Evolutionary conservation across 768 basidiomycete species (phyloP).

Genomic region (Mycena alexandri): DNA sequence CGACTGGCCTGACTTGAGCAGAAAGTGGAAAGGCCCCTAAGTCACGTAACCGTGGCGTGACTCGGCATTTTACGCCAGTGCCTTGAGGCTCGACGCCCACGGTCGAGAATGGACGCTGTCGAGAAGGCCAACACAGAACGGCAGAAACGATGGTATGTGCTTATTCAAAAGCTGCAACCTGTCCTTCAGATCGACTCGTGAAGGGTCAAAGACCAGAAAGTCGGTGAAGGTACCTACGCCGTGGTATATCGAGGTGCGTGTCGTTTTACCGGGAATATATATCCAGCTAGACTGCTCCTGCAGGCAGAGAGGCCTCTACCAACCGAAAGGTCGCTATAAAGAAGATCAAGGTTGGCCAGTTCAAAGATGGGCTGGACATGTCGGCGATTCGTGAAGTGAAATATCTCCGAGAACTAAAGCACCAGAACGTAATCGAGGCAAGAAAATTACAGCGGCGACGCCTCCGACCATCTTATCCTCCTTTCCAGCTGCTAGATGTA

Average conservation of each 20-base stretch:
- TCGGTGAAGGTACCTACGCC: slow-evolving; percentile 95
- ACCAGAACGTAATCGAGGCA: slow-evolving; percentile 96
- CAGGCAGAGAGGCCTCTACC: slow-evolving; percentile 81
- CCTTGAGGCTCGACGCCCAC: not conserved
- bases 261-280: not conserved
- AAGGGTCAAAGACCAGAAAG: slow-evolving; percentile 86
- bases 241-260: slow-evolving; percentile 90
- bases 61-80: not conserved
- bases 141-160: slow-evolving; percentile 73
- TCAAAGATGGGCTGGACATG: slow-evolving; percentile 99
- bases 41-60: too few relatives aligned
- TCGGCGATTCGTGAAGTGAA: slow-evolving; percentile 98
- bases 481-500: slow-evolving; percentile 87
- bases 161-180: slow-evolving; percentile 12
- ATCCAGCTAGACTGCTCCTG: slow-evolving; percentile 16
- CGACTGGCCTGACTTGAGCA: too few relatives aligned
- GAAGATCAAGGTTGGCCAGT: slow-evolving; percentile 96
- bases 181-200: slow-evolving; percentile 23
- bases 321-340: slow-evolving; percentile 95
- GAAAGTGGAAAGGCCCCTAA: too few relatives aligned
- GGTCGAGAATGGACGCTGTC: slow-evolving; percentile 77
- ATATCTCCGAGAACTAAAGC: slow-evolving; percentile 92
- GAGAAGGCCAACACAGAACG: slow-evolving; percentile 82
- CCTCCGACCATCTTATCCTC: slow-evolving; percentile 9
- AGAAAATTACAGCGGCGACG: slow-evolving; percentile 32